Evolutionary conservation across 2,329 filamentous ascomycete species (phyloP).

Genomic region (Scolecobasidium constrictum): DNA sequence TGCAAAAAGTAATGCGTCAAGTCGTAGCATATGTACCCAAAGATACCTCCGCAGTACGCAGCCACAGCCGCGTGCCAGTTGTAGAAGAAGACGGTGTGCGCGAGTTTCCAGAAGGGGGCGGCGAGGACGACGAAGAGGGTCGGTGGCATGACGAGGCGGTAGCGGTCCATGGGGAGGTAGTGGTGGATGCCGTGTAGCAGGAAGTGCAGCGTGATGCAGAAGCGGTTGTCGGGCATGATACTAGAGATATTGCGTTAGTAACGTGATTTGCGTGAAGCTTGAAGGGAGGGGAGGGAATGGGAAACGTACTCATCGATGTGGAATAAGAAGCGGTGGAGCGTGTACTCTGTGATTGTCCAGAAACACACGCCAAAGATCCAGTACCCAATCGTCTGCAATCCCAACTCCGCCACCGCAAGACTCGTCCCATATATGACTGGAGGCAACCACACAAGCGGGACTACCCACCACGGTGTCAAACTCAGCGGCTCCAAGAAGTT

Average conservation of each 20-base stretch:
- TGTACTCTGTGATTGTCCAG: conserved; percentile 87
- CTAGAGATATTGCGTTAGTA: conserved; percentile 33
- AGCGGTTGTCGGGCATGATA: conserved; percentile 81
- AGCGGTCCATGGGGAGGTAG: conserved; percentile 98
- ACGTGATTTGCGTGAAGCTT: no score
- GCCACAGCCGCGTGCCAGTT: conserved; percentile 73
- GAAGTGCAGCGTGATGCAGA: conserved; percentile 81
- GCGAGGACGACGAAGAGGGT: conserved; percentile 76
- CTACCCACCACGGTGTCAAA: conserved; percentile 87
- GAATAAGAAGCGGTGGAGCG: conserved; percentile 82
- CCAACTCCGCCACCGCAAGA: conserved; percentile 33
- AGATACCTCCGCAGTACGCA: conserved; percentile 81
- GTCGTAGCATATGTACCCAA: conserved; percentile 94
- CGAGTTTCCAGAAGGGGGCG: conserved; percentile 83
- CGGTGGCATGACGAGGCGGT: conserved; percentile 94
- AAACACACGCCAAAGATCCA: conserved; percentile 62
- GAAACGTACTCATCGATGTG: conserved; percentile 75
- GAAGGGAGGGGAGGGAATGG: conserved; percentile 19
- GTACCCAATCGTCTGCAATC: conserved; percentile 39
- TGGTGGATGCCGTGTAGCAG: conserved; percentile 94
- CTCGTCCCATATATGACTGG: conserved; percentile 61
- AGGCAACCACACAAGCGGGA: conserved; percentile 81
- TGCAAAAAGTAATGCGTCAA: conserved; percentile 98
- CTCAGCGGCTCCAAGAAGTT: conserved; percentile 98
- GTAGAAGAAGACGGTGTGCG: conserved; percentile 70